Evolutionary conservation across 2,329 filamentous ascomycete genomes (phyloP), one percentile per base, ranked within the genome.

Genomic region (Drechslerella coelobrocha): DNA sequence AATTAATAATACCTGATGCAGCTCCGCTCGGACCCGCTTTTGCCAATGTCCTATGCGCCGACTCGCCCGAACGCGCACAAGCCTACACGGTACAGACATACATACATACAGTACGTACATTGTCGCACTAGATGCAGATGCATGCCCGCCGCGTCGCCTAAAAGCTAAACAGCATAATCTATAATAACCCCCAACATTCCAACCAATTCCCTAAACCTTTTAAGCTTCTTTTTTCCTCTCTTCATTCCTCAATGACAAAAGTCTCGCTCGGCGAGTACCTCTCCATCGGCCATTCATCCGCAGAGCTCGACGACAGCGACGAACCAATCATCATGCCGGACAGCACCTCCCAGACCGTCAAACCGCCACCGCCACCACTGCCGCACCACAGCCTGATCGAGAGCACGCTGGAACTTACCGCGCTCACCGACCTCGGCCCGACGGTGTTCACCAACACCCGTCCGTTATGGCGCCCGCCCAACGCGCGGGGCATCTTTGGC

Each of bases 401-500:
- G 60, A 75, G 71, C n/a, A 69, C 75, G 39, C 61, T 74, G 41
- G 65, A 66, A 26, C 69, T 73, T 37, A 72, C 72, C 9, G 56
- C 72, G 5, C 60, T 76, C 6, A 71, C 73, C n/a, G 74, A 75
- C 39, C 48, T 76, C 51, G 74, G 74, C 17, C 74, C 73, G 26
- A 89, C 96, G 78, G 88, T 97, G 75, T 99, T 94, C 82, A 97
- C 94, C 61, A 99, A 99, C 79, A 90, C 92, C 1, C 89, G 92
- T 37, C 89, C 89, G 21, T 84, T 94, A 72, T 97, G 92, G 92
- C 92, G 95, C 75, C 94, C 94, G 0, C 68, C 68, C 12, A 66
- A 66, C 53, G 94, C 94, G 1, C 87, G 94, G 59, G 94, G 94
- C 71, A 92, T 99, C 79, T 99, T 91, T 77, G 94, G 94, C 78